Base-by-base conservation (phyloP, 805 yeast species). In the Kockiozyma suomiensis region DNA sequence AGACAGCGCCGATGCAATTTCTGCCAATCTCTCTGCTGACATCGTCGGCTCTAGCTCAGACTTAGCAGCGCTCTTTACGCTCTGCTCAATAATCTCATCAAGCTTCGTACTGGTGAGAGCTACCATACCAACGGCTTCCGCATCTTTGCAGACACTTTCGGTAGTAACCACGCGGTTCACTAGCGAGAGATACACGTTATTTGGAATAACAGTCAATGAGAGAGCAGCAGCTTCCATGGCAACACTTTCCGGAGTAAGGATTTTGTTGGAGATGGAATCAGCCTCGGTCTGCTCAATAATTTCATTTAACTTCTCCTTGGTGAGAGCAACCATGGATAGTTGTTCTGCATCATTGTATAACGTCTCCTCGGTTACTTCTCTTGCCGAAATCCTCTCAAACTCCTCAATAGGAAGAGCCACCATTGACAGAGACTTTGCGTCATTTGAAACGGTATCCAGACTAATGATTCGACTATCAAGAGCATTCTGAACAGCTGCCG, bases 101-200 rank as follows among this genome's bases (percentile, higher is more conserved):
- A 66, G 65, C 25, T 68, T 70, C 17, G 61, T 66, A 37, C 63
- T 47, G 4, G 70, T 54, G n/a, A 74, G 59, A 5, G 71, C 50
- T 10, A 65, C 64, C 59, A 59, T 32, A 19, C 59, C 56, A 49
- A 54, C 26, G 3, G 59, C 50, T 5, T 66, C 68, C 3, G 65
- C 65, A 43, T 50, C 63, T 7, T 53, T 59, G 35, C 54, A 26
- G 7, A 56, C 58, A 43, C 53, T 32, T n/a, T 50, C 59, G 5
- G 33, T 33, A 33, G 58, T 54, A 10, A 48, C 53, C 26, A 26
- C 3, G 15, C 54, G 57, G 30, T 35, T 38, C 13, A 10, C 25
- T 32, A 54, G 58, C 15, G 47, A 26, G 21, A 47, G 48, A 17
- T 48, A 54, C 12, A 47, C 53, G 32, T 40, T 43, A 21, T 54